Percentiles rank a stretch among this genome's conserved stretches.
Conservation (phyloP, 768 basidiomycete species). For the Kwoniella shandongensis region DNA sequence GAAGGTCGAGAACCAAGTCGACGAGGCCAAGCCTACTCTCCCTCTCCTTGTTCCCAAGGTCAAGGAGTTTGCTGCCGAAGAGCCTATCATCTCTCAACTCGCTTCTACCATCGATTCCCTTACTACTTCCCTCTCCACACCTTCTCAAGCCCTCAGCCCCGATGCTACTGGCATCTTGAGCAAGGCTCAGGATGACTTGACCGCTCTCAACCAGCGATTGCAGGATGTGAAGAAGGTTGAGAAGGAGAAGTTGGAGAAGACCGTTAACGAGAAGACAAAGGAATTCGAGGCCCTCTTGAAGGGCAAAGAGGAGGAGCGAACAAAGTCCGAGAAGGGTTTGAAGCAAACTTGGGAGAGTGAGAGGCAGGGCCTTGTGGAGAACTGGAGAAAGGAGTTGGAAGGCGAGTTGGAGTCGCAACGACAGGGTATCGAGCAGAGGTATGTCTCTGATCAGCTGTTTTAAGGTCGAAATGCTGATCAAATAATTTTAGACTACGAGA, state of each 20-base stretch:
- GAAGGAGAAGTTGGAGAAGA: conserved; percentile 63
- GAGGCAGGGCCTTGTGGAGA: conserved; percentile 66
- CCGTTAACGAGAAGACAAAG: conserved; percentile 75
- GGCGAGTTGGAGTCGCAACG: conserved; percentile 82
- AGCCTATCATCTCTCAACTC: conserved; percentile 90
- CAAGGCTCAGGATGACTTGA: conserved; percentile 76
- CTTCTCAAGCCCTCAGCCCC: conserved; percentile 52
- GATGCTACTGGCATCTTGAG: conserved; percentile 62
- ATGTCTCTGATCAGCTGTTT: conserved; percentile 5
- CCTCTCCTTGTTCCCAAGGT: conserved; percentile 82
- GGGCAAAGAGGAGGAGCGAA: conserved; percentile 82
- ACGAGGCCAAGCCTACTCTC: conserved; percentile 56
- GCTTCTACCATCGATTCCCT: conserved; percentile 91
- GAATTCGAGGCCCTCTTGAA: conserved; percentile 64
- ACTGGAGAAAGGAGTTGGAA: conserved; percentile 83
- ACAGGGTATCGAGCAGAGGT: conserved; percentile 93
- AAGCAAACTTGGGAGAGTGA: conserved; percentile 78
- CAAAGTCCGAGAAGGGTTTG: conserved; percentile 81
- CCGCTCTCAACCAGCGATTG: conserved; percentile 71
- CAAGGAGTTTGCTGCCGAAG: conserved; percentile 66
- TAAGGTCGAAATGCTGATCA: background rate
- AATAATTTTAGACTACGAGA: conserved; percentile 69
- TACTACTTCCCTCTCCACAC: conserved; percentile 71
- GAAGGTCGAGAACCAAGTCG: conserved; percentile 29
- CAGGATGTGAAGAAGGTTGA: conserved; percentile 79